Base-by-base conservation (phyloP, 306 rosid genomes). In the Comarum palustre region DNA sequence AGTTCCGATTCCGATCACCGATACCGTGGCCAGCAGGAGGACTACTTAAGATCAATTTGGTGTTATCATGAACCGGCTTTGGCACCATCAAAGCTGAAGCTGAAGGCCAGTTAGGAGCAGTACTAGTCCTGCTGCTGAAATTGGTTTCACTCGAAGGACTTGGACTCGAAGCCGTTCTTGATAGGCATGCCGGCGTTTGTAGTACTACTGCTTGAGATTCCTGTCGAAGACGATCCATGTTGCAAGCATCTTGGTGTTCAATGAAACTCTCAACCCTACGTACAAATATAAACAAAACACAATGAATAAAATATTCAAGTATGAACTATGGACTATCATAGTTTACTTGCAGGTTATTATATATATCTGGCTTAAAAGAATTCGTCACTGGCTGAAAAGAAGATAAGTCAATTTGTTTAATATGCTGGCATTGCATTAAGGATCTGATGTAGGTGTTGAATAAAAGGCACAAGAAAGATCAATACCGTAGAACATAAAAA, bases 161-260 rank as follows among this genome's bases (percentile, higher is more conserved):
- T 11, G 89, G 99, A 63, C 99, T 95, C 4, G 99, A 91, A 24
- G 97, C 96, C n/a, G 99, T 95, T 75, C 96, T 81, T 27, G 99
- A 94, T 41, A 94, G 75, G 67, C 99, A 94, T 32, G 92, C 79
- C 1, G 85, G 60, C 10, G 73, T 84, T 34, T 81, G 96, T 7
- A 77, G 72, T 9, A 62, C 67, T 62, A 62, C 43, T n/a, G 86
- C 74, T n/a, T 90, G 96, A 57, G 83, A 15, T 81, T 89, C 93
- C 1, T 89, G 59, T 48, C 86, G 74, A 15, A 87, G 83, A 46
- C 86, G 86, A 5, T 97, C 97, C 90, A 88, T 83, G 74, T 85
- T 91, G 76, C 99, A 95, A 52, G 99, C 93, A 82, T 95, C 99
- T 87, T 95, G 99, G 74, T 95, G 99, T 69, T 95, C 99, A 43